Evolutionary conservation across 495 filamentous ascomycete genomes (phyloP).

Genomic region (Neurospora africana): DNA sequence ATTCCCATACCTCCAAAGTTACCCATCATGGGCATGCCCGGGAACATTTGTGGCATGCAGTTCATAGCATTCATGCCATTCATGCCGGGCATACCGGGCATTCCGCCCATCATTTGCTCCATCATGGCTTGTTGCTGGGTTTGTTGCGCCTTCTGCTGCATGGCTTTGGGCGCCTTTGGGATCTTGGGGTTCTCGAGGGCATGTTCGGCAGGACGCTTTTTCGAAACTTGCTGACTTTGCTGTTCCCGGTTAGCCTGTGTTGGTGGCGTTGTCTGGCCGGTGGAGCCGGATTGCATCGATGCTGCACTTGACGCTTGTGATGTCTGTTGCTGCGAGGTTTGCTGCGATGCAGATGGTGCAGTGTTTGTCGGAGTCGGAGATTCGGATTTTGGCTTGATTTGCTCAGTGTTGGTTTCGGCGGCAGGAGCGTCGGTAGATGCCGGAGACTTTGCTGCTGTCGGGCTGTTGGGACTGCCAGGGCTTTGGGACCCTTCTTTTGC

Average conservation of each 20-base stretch:
- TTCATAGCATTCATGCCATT: slow-evolving; percentile 27
- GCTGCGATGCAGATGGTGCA: slow-evolving; percentile 5
- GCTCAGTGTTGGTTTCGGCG: slow-evolving; percentile 11
- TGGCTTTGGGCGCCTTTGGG: slow-evolving; percentile 49
- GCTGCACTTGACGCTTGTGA: background rate
- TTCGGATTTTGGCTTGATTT: slow-evolving; percentile 22
- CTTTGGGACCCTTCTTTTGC: slow-evolving; percentile 33
- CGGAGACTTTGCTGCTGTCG: slow-evolving; percentile 19
- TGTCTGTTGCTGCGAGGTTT: slow-evolving; percentile 14
- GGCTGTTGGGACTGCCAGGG: slow-evolving; percentile 15
- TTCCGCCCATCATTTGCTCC: slow-evolving; percentile 26
- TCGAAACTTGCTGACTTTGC: slow-evolving; percentile 31
- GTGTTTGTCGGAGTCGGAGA: slow-evolving; percentile 24
- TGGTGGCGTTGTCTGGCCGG: slow-evolving; percentile 2
- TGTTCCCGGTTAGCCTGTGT: background rate
- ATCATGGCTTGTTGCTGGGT: slow-evolving; percentile 24
- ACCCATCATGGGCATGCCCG: slow-evolving; percentile 26
- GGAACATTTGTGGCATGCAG: slow-evolving; percentile 17
- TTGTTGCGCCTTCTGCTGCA: slow-evolving; percentile 38
- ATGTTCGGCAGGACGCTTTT: slow-evolving; percentile 77
- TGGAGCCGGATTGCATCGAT: background rate
- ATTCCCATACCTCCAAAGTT: slow-evolving; percentile 13
- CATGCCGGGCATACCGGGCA: slow-evolving; percentile 28
- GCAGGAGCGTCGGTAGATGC: slow-evolving; percentile 12
- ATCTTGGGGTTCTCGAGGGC: slow-evolving; percentile 53